phyloP scores from a whole-genome alignment of 163 green algal species.

The Scenedesmus sp. region DNA sequence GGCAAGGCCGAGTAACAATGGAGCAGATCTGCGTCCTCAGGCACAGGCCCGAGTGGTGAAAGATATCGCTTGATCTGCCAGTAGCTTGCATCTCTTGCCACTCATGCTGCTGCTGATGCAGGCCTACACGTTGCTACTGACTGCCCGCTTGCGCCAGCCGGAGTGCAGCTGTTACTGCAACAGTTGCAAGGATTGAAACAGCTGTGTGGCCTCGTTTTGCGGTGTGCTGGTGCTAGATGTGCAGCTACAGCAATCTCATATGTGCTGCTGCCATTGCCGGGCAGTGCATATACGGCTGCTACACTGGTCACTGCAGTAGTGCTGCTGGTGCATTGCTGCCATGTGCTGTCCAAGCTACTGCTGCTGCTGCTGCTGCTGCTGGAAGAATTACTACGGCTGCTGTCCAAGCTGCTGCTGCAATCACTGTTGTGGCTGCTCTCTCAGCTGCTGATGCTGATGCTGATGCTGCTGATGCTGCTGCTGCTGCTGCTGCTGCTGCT shows the following conservation, averaged over 20 bases:
- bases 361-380: slow-evolving; percentile 26
- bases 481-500: slow-evolving; percentile 29
- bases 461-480: slow-evolving; percentile 9
- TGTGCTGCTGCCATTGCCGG: background rate
- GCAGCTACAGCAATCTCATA: background rate
- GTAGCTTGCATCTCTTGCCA: background rate
- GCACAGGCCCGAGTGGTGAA: too few relatives aligned
- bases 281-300: too few relatives aligned
- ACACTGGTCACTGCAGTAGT: too few relatives aligned
- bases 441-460: background rate
- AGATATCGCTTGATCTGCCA: too few relatives aligned
- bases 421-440: background rate
- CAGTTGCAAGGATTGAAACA: background rate
- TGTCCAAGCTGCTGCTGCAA: background rate
- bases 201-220: too few relatives aligned
- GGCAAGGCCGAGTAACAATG: too few relatives aligned
- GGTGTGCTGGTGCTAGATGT: background rate
- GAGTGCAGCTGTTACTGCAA: background rate
- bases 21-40: too few relatives aligned
- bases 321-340: background rate
- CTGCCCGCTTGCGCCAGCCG: too few relatives aligned
- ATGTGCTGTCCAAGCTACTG: background rate
- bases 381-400: background rate
- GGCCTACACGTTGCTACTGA: background rate
- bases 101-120: background rate